phyloP scores from a whole-genome alignment of 805 yeast genomes.

The Saccharomycopsis capsularis region DNA sequence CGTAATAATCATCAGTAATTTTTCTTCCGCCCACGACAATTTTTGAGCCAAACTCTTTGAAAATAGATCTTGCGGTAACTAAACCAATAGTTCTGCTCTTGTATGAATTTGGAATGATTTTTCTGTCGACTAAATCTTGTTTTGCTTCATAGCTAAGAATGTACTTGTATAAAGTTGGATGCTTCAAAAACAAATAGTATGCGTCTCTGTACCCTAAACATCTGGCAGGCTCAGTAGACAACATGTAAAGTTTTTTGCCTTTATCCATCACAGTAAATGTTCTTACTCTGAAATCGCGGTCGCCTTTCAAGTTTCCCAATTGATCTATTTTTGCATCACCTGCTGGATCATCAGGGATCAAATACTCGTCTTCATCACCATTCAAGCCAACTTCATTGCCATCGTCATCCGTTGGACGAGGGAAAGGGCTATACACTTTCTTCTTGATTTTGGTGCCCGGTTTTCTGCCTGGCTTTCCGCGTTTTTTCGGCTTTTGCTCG shows the following conservation, averaged over 20 bases:
- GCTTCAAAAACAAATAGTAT: conserved; percentile 68
- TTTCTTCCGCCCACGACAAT: conserved; percentile 74
- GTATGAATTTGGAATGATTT: conserved; percentile 80
- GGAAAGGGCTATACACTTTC: conserved; percentile 33
- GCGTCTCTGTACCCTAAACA: conserved; percentile 86
- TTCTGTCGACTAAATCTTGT: conserved; percentile 71
- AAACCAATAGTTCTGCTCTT: conserved; percentile 86
- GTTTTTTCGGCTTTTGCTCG: conserved; percentile 23
- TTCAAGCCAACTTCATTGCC: conserved; percentile 51
- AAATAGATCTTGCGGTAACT: conserved; percentile 86
- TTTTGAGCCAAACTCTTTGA: conserved; percentile 87
- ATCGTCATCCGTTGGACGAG: conserved; percentile 44
- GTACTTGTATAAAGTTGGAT: conserved; percentile 65
- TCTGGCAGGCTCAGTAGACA: conserved; percentile 94
- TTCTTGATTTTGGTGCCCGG: conserved; percentile 28
- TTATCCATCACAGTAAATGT: conserved; percentile 51
- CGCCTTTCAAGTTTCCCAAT: conserved; percentile 52
- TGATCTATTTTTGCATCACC: conserved; percentile 58
- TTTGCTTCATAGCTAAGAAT: conserved; percentile 76
- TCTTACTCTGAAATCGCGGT: conserved; percentile 61
- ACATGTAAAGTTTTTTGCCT: conserved; percentile 76
- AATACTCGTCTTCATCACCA: conserved; percentile 51
- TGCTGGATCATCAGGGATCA: conserved; percentile 51
- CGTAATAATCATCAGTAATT: conserved; percentile 86
- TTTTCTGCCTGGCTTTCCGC: conserved; percentile 25